Percentiles rank a stretch among this genome's conserved stretches.
phyloP scores from a whole-genome alignment of 2,329 filamentous ascomycete genomes.

The Zymoseptoria brevis region DNA sequence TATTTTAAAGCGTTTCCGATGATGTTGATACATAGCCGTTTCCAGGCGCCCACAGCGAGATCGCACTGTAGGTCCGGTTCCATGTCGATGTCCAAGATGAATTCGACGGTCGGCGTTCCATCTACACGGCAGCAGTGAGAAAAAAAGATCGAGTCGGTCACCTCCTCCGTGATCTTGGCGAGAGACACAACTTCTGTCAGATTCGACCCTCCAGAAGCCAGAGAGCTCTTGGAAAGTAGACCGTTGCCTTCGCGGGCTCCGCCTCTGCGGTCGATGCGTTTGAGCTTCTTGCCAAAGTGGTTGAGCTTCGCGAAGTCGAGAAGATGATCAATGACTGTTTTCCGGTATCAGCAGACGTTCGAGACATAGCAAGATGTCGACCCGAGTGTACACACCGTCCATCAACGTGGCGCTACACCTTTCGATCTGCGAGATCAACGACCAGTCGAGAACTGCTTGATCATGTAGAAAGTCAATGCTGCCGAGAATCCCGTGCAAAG shows the following conservation, averaged over 20 bases:
- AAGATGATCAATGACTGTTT: conserved; percentile 33
- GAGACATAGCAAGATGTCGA: neutral
- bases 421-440: conserved; percentile 40
- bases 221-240: neutral
- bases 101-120: conserved; percentile 31
- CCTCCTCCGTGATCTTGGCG: conserved; percentile 5
- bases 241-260: neutral
- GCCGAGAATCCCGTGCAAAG: conserved; percentile 39
- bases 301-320: conserved; percentile 40
- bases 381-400: conserved; percentile 14
- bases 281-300: conserved; percentile 11
- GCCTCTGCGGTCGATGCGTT: neutral
- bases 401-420: conserved; percentile 43
- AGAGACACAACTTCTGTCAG: conserved; percentile 1
- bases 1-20: conserved; percentile 45
- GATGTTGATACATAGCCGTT: conserved; percentile 40
- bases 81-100: conserved; percentile 39
- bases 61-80: conserved; percentile 34
- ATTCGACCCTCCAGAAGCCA: neutral
- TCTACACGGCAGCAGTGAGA: conserved; percentile 2
- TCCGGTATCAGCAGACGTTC: neutral
- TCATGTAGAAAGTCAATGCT: conserved; percentile 37
- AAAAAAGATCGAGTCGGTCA: conserved; percentile 4
- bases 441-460: conserved; percentile 20
- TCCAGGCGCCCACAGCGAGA: conserved; percentile 40